Evolutionary conservation across 495 filamentous ascomycete genomes (phyloP), one percentile per base, ranked within the genome.

Genomic region (Penicillium robsamsonii): DNA sequence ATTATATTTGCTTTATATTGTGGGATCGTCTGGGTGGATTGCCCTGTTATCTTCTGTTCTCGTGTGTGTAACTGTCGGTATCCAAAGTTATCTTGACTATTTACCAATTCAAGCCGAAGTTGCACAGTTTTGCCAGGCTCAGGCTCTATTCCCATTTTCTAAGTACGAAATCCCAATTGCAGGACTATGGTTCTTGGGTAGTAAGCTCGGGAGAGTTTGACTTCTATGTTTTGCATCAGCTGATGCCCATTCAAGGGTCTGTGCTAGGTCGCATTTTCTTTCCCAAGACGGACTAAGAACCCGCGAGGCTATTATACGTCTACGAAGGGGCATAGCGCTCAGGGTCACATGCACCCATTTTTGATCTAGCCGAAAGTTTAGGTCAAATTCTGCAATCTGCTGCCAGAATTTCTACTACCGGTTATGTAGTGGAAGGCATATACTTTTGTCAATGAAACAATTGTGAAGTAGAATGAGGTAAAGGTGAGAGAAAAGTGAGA

Each of bases 1-100:
- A 3, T 18, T 41, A 15, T 7, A 42, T 31, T 52, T 22, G 38
- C 11, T 25, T 37, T 37, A 27, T 4, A 27, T 27, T 27, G 25
- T 5, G 25, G 25, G 25, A 4, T 27, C 6, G 25, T 27, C 6
- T 27, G 4, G 25, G 25, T 7, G 25, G 4, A 42, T 11, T 10
- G 1, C 3, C 18, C 8, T 42, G 17, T 22, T 48, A 48, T 46
- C 24, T 17, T 29, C 18, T n/a, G 2, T 29, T 46, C 29, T 47
- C 27, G 46, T 20, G 46, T 47, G 27, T 47, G 46, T 20, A 47
- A 47, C 44, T 47, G 29, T n/a, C 33, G 9, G 30, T 27, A 27
- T 27, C 25, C 33, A 4, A 37, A n/a, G 5, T 13, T 29, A 29
- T 29, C 3, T 29, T 7, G 17, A 48, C 9, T 31, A 11, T 27